A percentile compares a stretch with the other conserved stretches of the same genome.
These are phyloP conservation scores for Penicillium sp. DNA, from an alignment of 2,329 filamentous ascomycete species.

Conservation along the genomic window DNA sequence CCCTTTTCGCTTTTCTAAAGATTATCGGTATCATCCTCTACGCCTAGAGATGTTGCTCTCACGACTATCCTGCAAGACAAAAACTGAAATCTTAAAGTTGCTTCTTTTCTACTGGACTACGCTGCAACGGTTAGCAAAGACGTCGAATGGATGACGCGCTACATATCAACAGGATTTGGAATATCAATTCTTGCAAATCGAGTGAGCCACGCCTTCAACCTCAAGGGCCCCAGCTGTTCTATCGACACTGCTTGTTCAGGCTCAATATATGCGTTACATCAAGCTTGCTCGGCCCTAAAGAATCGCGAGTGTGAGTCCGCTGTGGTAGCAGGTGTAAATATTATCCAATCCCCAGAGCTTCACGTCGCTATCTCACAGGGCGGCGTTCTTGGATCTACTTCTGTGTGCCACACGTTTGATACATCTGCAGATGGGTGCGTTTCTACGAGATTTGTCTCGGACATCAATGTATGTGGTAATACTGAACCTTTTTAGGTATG, in stretches of 20 bases:
- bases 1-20: too few species aligned
- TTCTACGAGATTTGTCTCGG: too few species aligned
- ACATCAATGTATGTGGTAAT: too few species aligned
- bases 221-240: constrained; percentile 5
- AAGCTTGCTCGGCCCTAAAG: constrained; percentile 3
- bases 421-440: constrained; percentile 43
- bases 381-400: constrained; percentile 35
- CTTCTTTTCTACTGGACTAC: constrained; percentile 18
- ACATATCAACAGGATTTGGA: neutral
- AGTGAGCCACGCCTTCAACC: constrained; percentile 13
- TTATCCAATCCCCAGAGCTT: constrained; percentile 7
- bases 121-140: constrained; percentile 17
- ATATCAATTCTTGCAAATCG: constrained; percentile 2
- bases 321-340: constrained; percentile 13
- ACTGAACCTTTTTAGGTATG: too few species aligned
- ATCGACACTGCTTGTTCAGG: constrained; percentile 17
- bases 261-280: constrained; percentile 10
- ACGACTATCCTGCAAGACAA: too few species aligned
- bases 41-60: too few species aligned
- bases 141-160: constrained; percentile 12
- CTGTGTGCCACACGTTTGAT: constrained; percentile 44
- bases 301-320: constrained; percentile 6
- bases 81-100: too few species aligned
- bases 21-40: constrained; percentile 19
- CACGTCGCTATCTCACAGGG: neutral